phyloP scores from a whole-genome alignment of 177 flowering plant species.

The Vitis hybrid region DNA sequence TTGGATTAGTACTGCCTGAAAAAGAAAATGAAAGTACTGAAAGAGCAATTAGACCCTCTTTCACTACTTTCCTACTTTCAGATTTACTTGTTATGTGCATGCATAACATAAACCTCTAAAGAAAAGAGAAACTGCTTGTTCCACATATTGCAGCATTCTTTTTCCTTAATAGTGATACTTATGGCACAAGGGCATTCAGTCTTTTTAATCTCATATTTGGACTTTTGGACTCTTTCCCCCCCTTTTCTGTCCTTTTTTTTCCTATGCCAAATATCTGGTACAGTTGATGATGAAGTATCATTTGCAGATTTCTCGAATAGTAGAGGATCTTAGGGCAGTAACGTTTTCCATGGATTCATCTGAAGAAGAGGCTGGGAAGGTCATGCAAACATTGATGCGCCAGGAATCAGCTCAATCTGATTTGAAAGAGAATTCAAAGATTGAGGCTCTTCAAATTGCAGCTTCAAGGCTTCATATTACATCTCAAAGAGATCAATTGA shows the following conservation, averaged over 20 bases:
- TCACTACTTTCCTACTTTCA: neutral
- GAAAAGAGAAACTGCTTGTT: neutral
- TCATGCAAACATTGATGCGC: slow-evolving; percentile 45
- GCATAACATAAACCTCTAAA: neutral
- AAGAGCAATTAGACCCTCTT: neutral
- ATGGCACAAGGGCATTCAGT: neutral
- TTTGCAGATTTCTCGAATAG: slow-evolving; percentile 59
- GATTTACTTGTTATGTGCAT: neutral
- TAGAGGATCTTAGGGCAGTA: slow-evolving; percentile 50
- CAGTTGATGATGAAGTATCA: slow-evolving; percentile 10
- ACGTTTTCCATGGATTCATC: slow-evolving; percentile 50
- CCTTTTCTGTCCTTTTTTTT: neutral
- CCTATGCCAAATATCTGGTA: slow-evolving; percentile 21
- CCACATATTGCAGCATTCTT: neutral
- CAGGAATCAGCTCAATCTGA: slow-evolving; percentile 30
- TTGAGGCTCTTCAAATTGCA: slow-evolving; percentile 51
- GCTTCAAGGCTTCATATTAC: slow-evolving; percentile 51
- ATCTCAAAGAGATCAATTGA: slow-evolving; percentile 54
- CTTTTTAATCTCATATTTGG: too few species aligned
- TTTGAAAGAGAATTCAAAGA: slow-evolving; percentile 35
- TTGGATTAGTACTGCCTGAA: neutral
- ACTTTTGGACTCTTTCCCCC: too few species aligned
- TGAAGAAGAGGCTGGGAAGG: slow-evolving; percentile 76
- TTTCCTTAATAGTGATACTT: neutral
- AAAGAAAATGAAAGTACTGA: neutral